Base-by-base conservation (phyloP, 2,329 filamentous ascomycete genomes). In the Blumeriella jaapii region DNA sequence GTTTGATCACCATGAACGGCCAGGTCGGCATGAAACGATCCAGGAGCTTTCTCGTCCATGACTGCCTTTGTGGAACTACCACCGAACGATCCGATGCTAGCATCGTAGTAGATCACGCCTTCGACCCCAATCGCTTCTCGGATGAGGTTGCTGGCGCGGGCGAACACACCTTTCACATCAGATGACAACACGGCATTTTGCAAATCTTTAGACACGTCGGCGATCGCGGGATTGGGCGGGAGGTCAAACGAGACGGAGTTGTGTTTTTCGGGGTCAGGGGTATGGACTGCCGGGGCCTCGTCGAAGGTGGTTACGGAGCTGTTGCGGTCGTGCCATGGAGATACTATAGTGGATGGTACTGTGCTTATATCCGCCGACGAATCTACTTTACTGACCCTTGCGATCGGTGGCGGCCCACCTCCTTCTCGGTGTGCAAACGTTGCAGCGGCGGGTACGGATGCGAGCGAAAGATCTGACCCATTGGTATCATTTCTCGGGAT, bases 101-200 rank as follows among this genome's bases (percentile, higher is more conserved):
- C 50, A 45, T 55, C 52, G 16, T 47, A 48, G 25, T 53, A 55
- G 11, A 54, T 36, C 7, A 47, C 45, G 3, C 53, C 53, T 25
- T 53, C 45, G 24, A 56, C 46, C 5, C 45, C 45, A n/a, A 51
- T 50, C 16, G 52, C 47, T 38, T 56, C 53, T 26, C 53, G 42
- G 16, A 56, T 53, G 10, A 56, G 43, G 30, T 55, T 55, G 29
- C 47, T 50, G 17, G 52, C 49, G 34, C 52, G 35, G 16, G 44
- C 41, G 31, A 55, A 55, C 3, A 51, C 44, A 6, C 38, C 30
- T 35, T 45, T 50, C 13, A 53, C 27, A 36, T 54, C 48, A 16
- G 37, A 41, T 15, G 52, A 49, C n/a, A 53, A 26, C 2, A 50
- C 31, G 1, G 45, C 47, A 22, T 52, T 47, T 20, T 53, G 49